A percentile compares a stretch with the other conserved stretches of the same genome.
These are phyloP conservation scores for Xylaria polymorpha DNA, from an alignment of 2,329 filamentous ascomycete species.

Conservation along the genomic window DNA sequence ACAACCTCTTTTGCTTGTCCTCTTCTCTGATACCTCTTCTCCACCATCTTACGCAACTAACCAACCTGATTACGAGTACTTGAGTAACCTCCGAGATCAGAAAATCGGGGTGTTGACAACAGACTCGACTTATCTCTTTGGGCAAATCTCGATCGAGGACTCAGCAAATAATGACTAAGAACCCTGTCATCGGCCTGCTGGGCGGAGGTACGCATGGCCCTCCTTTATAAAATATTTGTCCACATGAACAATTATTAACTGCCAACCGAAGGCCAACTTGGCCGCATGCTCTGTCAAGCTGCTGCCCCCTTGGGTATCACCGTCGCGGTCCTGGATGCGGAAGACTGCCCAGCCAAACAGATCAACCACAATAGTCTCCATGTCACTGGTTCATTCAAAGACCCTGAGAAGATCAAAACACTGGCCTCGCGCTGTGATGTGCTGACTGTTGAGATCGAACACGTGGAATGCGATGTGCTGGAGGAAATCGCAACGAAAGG, in stretches of 20 bases:
- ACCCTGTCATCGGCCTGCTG: constrained; percentile 63
- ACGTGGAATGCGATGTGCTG: constrained; percentile 89
- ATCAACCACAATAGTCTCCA: constrained; percentile 80
- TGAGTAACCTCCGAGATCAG: too few relatives aligned
- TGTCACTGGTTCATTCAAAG: constrained; percentile 88
- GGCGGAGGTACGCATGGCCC: constrained; percentile 53
- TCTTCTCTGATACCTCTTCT: too few relatives aligned
- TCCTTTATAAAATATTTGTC: neutral
- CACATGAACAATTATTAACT: constrained; percentile 19
- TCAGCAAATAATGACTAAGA: constrained; percentile 36
- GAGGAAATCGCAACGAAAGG: constrained; percentile 80
- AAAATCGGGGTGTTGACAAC: neutral
- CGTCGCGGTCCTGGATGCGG: constrained; percentile 81
- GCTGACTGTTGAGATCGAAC: constrained; percentile 94
- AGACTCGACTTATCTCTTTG: neutral
- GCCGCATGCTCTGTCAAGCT: constrained; percentile 93
- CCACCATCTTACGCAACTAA: too few relatives aligned
- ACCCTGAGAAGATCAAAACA: constrained; percentile 79
- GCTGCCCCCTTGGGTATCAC: constrained; percentile 79
- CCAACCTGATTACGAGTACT: too few relatives aligned
- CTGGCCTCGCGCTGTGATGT: constrained; percentile 83
- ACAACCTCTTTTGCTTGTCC: too few relatives aligned
- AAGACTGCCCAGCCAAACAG: constrained; percentile 84
- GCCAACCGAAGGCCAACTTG: constrained; percentile 73
- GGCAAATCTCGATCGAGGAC: too few relatives aligned